Conservation (phyloP, 495 filamentous ascomycete genomes). For the Trichoderma reesei region DNA sequence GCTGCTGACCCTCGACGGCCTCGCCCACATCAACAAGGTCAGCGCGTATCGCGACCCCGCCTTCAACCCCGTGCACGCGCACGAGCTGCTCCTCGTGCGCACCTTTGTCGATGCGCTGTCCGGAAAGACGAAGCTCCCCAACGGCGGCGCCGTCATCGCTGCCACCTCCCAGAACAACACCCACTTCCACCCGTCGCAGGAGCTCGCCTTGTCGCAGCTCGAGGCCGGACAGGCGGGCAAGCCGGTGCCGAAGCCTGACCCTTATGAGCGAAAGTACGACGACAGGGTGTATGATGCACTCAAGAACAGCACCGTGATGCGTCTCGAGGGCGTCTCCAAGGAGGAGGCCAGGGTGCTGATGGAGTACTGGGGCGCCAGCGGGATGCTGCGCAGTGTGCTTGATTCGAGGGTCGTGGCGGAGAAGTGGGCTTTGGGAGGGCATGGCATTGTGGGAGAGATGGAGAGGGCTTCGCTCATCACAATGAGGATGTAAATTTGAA, state of each 20-base stretch:
- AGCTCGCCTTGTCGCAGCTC: slow-evolving; percentile 51
- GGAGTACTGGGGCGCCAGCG: slow-evolving; percentile 90
- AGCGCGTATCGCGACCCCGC: slow-evolving; percentile 61
- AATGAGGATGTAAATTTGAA: slow-evolving; percentile 23
- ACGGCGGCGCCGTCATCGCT: slow-evolving; percentile 71
- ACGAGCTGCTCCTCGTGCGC: slow-evolving; percentile 69
- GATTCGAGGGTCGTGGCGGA: slow-evolving; percentile 67
- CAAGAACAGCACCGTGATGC: slow-evolving; percentile 36
- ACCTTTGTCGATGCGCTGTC: slow-evolving; percentile 63
- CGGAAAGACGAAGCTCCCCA: slow-evolving; percentile 49
- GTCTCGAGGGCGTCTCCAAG: slow-evolving; percentile 56
- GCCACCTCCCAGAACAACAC: slow-evolving; percentile 59
- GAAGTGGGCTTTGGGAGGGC: slow-evolving; percentile 74
- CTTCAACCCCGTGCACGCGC: slow-evolving; percentile 70
- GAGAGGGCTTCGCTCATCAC: slow-evolving; percentile 51
- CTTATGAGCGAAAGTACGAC: slow-evolving; percentile 58
- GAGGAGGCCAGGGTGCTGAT: slow-evolving; percentile 68
- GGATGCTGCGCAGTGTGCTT: slow-evolving; percentile 58
- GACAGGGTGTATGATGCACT: slow-evolving; percentile 53
- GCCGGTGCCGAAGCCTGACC: slow-evolving; percentile 46
- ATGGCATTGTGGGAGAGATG: slow-evolving; percentile 78
- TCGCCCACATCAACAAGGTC: slow-evolving; percentile 66
- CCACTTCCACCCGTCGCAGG: slow-evolving; percentile 50
- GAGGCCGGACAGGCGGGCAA: slow-evolving; percentile 26
- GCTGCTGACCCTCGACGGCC: slow-evolving; percentile 66